Base-by-base conservation (phyloP, 495 filamentous ascomycete species). In the Hyaloscypha variabilis region DNA sequence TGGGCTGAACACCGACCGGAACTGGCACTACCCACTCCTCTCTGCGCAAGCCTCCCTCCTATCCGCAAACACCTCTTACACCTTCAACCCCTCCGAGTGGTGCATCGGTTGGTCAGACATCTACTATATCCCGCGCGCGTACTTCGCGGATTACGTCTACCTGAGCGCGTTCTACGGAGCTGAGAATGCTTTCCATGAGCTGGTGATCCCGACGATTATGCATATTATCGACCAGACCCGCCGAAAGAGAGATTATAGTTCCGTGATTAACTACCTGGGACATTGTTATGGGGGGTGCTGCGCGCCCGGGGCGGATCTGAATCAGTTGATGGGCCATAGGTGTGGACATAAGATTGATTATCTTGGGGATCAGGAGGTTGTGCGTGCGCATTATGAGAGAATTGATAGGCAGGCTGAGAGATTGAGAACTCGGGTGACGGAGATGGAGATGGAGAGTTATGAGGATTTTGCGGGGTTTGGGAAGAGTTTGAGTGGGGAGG, bases 61-160 rank as follows among this genome's bases (percentile, higher is more conserved):
- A 6, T 42, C 46, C 6, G 56, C 70, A 8, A 42, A 34, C 26
- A 26, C 60, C 30, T 58, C 54, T 11, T 72, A 67, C 62, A 56
- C 21, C 2, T 39, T 70, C 31, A 58, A 72, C 26, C 14, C 25
- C 3, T 57, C 67, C 21, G 67, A 72, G 64, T 72, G 62, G 57
- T 72, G 69, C 52, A 63, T 64, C 14, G 70, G 70, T 49, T 72
- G 70, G 70, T 62, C 54, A 23, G 71, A 73, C 26, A 69, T 73
- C 23, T 73, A 72, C 70, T 73, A 73, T 61, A 60, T 73, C 53
- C 71, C 71, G 6, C 68, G 67, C 30, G 62, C 61, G 52, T 72
- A 67, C 60, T 73, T 73, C 52, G 60, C 63, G 21, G 71, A 73
- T 46, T 73, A 61, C 31, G 70, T 72, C 59, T 55, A 63, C 21